These are phyloP conservation scores for Neopestalotiopsis clavispora DNA, from an alignment of 2,329 filamentous ascomycete genomes.

Conservation along the genomic window DNA sequence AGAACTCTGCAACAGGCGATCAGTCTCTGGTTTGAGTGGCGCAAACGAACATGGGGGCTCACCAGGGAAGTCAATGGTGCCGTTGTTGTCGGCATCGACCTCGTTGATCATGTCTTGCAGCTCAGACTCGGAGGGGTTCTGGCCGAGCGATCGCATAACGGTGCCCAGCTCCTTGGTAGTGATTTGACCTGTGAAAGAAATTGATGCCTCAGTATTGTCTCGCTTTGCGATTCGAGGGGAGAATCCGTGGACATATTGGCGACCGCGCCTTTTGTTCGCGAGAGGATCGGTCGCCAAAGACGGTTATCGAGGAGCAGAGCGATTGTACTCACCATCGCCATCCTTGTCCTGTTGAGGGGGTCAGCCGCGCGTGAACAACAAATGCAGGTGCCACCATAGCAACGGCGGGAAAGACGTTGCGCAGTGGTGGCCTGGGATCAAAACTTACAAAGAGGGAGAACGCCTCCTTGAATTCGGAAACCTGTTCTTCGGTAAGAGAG, in stretches of 20 bases:
- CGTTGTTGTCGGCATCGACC: slow-evolving; percentile 90
- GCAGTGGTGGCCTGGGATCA: neutral
- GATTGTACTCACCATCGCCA: slow-evolving; percentile 76
- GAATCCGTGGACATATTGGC: neutral
- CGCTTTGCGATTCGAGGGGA: neutral
- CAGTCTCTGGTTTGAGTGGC: slow-evolving; percentile 25
- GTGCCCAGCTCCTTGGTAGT: slow-evolving; percentile 90
- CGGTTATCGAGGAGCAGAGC: neutral
- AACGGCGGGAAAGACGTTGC: neutral
- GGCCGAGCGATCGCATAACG: slow-evolving; percentile 87
- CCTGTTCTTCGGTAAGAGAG: slow-evolving; percentile 98
- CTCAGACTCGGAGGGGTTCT: slow-evolving; percentile 89
- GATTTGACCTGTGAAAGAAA: slow-evolving; percentile 72
- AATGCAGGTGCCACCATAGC: neutral
- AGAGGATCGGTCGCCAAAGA: neutral
- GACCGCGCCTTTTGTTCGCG: neutral
- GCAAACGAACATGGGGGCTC: slow-evolving; percentile 36
- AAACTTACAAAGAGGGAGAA: slow-evolving; percentile 97
- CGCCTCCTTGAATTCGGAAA: slow-evolving; percentile 99
- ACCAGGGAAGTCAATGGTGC: slow-evolving; percentile 92
- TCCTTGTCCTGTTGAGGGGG: slow-evolving; percentile 74
- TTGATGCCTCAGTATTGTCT: neutral
- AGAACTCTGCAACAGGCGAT: slow-evolving; percentile 67
- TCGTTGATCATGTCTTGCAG: slow-evolving; percentile 95
- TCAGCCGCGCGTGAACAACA: slow-evolving; percentile 29